Percentiles rank a stretch among this genome's conserved stretches.
These are phyloP conservation scores for Pistacia integerrima DNA, from an alignment of 345 rosid genomes.

Conservation along the genomic window DNA sequence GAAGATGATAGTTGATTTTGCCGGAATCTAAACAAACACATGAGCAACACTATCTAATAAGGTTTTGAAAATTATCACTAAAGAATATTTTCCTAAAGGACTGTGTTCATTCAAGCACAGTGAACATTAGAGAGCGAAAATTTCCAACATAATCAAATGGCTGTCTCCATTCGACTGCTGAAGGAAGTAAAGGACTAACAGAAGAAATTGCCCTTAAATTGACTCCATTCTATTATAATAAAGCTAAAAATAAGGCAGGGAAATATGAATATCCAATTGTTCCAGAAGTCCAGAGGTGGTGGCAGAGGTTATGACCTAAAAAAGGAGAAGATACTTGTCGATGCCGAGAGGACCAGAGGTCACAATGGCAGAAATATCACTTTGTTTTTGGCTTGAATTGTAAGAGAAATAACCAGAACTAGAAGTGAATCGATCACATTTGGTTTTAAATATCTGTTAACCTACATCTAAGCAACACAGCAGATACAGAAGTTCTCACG, in stretches of 20 bases:
- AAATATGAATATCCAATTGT: no score
- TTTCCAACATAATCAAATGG: background rate
- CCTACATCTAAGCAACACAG: no score
- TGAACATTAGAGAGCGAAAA: background rate
- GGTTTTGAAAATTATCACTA: background rate
- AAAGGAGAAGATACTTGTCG: no score
- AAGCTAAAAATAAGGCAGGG: no score
- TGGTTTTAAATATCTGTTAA: no score
- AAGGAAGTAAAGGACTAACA: background rate
- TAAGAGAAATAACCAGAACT: background rate
- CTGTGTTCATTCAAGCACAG: background rate
- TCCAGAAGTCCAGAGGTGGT: no score
- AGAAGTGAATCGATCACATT: background rate
- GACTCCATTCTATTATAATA: no score
- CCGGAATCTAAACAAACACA: conserved; percentile 34
- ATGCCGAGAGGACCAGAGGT: no score
- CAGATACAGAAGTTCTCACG: no score
- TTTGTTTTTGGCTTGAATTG: background rate
- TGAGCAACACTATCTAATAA: background rate
- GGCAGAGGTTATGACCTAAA: no score
- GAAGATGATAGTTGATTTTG: conserved; percentile 50
- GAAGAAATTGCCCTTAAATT: background rate
- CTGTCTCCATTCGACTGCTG: background rate
- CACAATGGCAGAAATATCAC: no score
- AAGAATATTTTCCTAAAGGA: background rate